Evolutionary conservation across 225 moss, liverwort and hornwort genomes (phyloP).

Genomic region (Ulota crispa): DNA sequence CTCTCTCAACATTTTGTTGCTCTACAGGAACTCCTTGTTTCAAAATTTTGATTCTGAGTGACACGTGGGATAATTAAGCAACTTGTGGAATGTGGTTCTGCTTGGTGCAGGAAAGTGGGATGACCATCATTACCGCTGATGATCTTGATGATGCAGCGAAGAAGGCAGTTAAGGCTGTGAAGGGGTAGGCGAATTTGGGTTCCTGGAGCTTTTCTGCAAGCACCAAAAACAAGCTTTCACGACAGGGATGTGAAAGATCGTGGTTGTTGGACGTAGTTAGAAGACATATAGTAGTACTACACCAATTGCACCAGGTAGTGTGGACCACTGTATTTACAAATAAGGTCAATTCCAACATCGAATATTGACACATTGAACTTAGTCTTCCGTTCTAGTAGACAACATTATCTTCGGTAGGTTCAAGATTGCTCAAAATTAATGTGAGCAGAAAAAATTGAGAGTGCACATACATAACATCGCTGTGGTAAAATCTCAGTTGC

Average conservation of each 20-base stretch:
- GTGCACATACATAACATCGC: neutral
- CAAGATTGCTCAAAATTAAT: slow-evolving; percentile 20
- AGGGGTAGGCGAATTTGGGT: slow-evolving; percentile 29
- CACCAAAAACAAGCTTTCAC: slow-evolving; percentile 5
- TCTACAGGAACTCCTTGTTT: neutral
- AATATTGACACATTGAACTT: slow-evolving; percentile 27
- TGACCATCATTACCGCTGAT: slow-evolving; percentile 94
- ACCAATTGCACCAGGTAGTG: slow-evolving; percentile 32
- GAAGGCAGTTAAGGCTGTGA: slow-evolving; percentile 81
- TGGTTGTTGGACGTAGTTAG: slow-evolving; percentile 26
- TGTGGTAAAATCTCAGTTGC: neutral
- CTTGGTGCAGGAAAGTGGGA: slow-evolving; percentile 77
- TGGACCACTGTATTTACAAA: slow-evolving; percentile 47
- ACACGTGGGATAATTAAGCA: neutral
- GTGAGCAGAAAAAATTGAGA: slow-evolving; percentile 15
- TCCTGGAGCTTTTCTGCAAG: slow-evolving; percentile 11
- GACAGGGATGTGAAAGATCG: slow-evolving; percentile 12
- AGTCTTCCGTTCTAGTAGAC: neutral
- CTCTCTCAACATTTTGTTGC: neutral
- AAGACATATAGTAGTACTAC: slow-evolving; percentile 17
- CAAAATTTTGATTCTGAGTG: neutral
- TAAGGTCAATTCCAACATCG: slow-evolving; percentile 40
- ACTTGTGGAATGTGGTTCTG: slow-evolving; percentile 8
- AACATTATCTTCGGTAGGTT: slow-evolving; percentile 13
- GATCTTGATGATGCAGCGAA: slow-evolving; percentile 98